These are phyloP conservation scores for Grigorovia jiainica DNA, from an alignment of 805 yeast genomes.

Conservation along the genomic window DNA sequence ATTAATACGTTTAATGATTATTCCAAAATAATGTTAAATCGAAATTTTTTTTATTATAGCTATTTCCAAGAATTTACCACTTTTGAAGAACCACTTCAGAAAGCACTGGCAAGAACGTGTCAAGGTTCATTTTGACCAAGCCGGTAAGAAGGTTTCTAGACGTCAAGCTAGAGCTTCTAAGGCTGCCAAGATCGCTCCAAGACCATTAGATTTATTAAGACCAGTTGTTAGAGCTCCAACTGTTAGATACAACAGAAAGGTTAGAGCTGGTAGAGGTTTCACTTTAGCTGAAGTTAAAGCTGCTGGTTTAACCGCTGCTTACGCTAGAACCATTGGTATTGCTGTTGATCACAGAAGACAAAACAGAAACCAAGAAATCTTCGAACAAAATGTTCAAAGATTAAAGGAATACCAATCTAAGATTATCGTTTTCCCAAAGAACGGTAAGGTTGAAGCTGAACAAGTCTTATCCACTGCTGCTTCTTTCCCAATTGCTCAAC, in stretches of 20 bases:
- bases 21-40: conserved; percentile 1
- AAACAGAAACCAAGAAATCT: conserved; percentile 94
- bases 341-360: conserved; percentile 99
- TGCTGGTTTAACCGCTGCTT: conserved; percentile 85
- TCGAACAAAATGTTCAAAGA: conserved; percentile 91
- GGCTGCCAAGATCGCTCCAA: conserved; percentile 95
- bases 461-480: conserved; percentile 69
- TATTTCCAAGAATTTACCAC: conserved; percentile 96
- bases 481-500: conserved; percentile 86
- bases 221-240: conserved; percentile 99
- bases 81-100: conserved; percentile 99
- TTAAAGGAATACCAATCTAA: conserved; percentile 93
- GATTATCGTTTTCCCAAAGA: conserved; percentile 91
- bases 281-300: conserved; percentile 96
- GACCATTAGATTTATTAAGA: conserved; percentile 92
- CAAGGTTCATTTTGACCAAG: conserved; percentile 99
- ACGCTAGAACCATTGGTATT: conserved; percentile 97
- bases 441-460: conserved; percentile 70
- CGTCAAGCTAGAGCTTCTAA: conserved; percentile 87
- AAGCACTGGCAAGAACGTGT: conserved; percentile 99
- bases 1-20: not conserved
- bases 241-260: conserved; percentile 97
- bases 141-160: conserved; percentile 98
- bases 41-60: conserved; percentile 43
- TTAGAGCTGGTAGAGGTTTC: conserved; percentile 99